A percentile compares a stretch with the other conserved stretches of the same genome.
These are phyloP conservation scores for Fusarium albidum DNA, from an alignment of 2,329 filamentous ascomycete genomes.

Conservation along the genomic window DNA sequence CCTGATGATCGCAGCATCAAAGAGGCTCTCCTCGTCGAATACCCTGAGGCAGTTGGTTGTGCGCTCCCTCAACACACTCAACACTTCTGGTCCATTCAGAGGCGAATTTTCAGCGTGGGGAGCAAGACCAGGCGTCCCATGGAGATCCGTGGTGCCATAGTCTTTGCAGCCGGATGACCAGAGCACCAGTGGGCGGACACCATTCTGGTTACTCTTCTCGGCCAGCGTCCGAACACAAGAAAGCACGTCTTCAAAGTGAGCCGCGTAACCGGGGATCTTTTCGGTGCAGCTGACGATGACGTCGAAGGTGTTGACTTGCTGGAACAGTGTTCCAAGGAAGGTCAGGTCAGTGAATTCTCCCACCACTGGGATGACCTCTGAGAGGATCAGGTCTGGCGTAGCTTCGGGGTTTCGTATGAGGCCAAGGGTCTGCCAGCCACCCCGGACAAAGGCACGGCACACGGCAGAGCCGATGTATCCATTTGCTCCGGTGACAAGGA, in stretches of 20 bases:
- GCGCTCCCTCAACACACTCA: constrained; percentile 41
- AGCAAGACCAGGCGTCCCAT: constrained; percentile 45
- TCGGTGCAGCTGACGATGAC: constrained; percentile 55
- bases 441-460: constrained; percentile 53
- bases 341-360: constrained; percentile 47
- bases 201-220: constrained; percentile 41
- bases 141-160: constrained; percentile 50
- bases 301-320: constrained; percentile 46
- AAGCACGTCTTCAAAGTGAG: constrained; percentile 49
- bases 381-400: constrained; percentile 39
- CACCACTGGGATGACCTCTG: constrained; percentile 52
- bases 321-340: constrained; percentile 41
- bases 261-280: constrained; percentile 48
- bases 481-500: constrained; percentile 58
- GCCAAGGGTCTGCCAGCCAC: constrained; percentile 55
- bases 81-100: constrained; percentile 42
- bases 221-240: constrained; percentile 46
- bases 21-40: constrained; percentile 48
- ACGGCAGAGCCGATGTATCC: constrained; percentile 58
- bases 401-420: constrained; percentile 49
- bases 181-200: constrained; percentile 52
- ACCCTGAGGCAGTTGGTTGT: constrained; percentile 40
- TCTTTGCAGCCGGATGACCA: constrained; percentile 60
- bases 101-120: constrained; percentile 55
- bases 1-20: constrained; percentile 54